These are phyloP conservation scores for Trichocomaceae sp. DNA, from an alignment of 2,329 filamentous ascomycete species.

Conservation along the genomic window DNA sequence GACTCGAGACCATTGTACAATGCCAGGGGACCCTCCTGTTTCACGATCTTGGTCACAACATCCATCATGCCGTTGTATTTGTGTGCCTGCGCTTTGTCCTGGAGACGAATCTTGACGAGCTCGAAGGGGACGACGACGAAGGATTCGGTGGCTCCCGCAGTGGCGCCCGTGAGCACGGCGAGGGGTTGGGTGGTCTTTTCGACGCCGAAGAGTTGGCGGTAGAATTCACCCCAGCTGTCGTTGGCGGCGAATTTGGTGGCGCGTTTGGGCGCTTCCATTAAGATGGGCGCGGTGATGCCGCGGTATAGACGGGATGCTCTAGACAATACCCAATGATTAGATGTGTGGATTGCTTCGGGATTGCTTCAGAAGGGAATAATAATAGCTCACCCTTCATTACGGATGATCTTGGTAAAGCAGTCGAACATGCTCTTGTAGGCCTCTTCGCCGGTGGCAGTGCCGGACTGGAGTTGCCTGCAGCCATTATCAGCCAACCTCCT, in stretches of 20 bases:
- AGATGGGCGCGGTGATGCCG: slow-evolving; percentile 88
- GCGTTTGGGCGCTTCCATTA: slow-evolving; percentile 96
- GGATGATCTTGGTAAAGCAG: slow-evolving; percentile 95
- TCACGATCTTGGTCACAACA: slow-evolving; percentile 61
- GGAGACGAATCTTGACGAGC: slow-evolving; percentile 94
- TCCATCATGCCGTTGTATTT: slow-evolving; percentile 54
- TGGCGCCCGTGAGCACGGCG: slow-evolving; percentile 87
- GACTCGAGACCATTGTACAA: slow-evolving; percentile 96
- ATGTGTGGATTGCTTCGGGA: too few relatives aligned
- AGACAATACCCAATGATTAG: slow-evolving; percentile 6
- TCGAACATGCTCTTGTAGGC: slow-evolving; percentile 95
- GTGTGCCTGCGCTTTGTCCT: slow-evolving; percentile 87
- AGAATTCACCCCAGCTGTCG: slow-evolving; percentile 95
- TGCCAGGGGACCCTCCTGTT: slow-evolving; percentile 74
- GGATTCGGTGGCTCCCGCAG: slow-evolving; percentile 88
- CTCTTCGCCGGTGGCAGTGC: slow-evolving; percentile 64
- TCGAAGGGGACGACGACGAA: slow-evolving; percentile 98
- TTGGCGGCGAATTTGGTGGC: slow-evolving; percentile 99
- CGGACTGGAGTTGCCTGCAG: slow-evolving; percentile 75
- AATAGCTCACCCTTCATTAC: slow-evolving; percentile 75
- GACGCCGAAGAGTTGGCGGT: slow-evolving; percentile 77
- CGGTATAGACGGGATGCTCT: slow-evolving; percentile 89
- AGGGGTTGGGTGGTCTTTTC: slow-evolving; percentile 86
- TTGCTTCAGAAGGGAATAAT: not conserved
- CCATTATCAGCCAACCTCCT: not conserved